These are phyloP conservation scores for Aspergillus viridinutans DNA, from an alignment of 2,329 filamentous ascomycete genomes.

Conservation along the genomic window DNA sequence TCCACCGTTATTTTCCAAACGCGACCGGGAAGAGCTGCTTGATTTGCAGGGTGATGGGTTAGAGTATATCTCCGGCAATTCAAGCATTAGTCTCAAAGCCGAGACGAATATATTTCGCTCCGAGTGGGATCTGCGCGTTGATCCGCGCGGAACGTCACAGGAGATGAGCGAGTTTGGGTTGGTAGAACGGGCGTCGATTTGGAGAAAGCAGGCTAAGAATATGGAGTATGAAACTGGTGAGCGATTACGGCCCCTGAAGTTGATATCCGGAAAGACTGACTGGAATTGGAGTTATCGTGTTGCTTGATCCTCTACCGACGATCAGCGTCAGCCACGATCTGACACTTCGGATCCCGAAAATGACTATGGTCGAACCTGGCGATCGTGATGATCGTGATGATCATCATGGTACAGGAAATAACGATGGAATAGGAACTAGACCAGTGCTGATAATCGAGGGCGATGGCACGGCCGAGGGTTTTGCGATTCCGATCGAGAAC, in stretches of 20 bases:
- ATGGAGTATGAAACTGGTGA: slow-evolving; percentile 7
- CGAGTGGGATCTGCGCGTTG: slow-evolving; percentile 16
- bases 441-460: background rate
- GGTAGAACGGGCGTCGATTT: slow-evolving; percentile 18
- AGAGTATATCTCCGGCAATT: slow-evolving; percentile 2
- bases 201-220: slow-evolving; percentile 5
- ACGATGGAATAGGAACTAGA: background rate
- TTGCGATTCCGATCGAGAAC: background rate
- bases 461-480: background rate
- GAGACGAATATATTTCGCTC: slow-evolving; percentile 15
- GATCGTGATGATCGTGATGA: background rate
- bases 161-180: slow-evolving; percentile 11
- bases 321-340: slow-evolving; percentile 1
- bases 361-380: background rate
- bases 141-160: slow-evolving; percentile 10
- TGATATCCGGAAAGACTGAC: background rate
- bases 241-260: background rate
- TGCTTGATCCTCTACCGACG: slow-evolving; percentile 11
- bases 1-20: slow-evolving; percentile 7
- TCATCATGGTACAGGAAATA: background rate
- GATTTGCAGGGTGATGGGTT: background rate
- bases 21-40: slow-evolving; percentile 4
- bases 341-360: background rate
- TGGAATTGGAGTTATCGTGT: slow-evolving; percentile 5
- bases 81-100: slow-evolving; percentile 1